Base-by-base conservation (phyloP, 805 yeast genomes). In the Torulaspora quercuum region DNA sequence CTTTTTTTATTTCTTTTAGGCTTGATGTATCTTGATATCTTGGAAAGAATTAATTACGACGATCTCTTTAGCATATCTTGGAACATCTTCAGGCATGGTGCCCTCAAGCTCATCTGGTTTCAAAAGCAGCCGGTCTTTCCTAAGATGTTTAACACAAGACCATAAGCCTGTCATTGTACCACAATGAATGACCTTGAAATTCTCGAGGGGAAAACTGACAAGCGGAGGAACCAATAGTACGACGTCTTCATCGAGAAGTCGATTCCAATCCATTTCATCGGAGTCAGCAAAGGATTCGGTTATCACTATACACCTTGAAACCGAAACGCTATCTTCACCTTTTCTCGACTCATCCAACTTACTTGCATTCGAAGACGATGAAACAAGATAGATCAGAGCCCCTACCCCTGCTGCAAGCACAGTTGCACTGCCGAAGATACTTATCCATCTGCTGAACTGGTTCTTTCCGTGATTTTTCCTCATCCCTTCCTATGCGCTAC, bases 131-230 rank as follows among this genome's bases (percentile, higher is more conserved):
- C 52, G 38, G 13, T 67, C 64, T 21, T 72, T 64, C 14, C 59
- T 55, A 16, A 78, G 35, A 39, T 76, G 80, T 42, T 75, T 75
- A 14, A 76, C 62, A n/a, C 78, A 64, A 23, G 78, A 76, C 61
- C 75, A 70, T 8, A 75, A 53, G 2, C 82, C 80, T 8, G 56
- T 60, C 36, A 61, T 61, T 0, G 73, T 67, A n/a, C 66, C 70
- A 32, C 78, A 72, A 30, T 60, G 61, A 2, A 76, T 68, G 8
- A 72, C 47, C 34, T 69, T 65, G 41, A 53, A 55, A 13, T 42
- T 34, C 3, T 39, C 29, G 6, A 39, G 53, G 48, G 20, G 33
- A 30, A 12, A 43, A 9, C 3, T 48, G 22, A 18, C 35, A 4
- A 52, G 55, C 5, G 72, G 67, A 2, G 63, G 56, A 17, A 68